These are phyloP conservation scores for Astrothelium macrocarpum DNA, from an alignment of 495 filamentous ascomycete genomes.

Conservation along the genomic window DNA sequence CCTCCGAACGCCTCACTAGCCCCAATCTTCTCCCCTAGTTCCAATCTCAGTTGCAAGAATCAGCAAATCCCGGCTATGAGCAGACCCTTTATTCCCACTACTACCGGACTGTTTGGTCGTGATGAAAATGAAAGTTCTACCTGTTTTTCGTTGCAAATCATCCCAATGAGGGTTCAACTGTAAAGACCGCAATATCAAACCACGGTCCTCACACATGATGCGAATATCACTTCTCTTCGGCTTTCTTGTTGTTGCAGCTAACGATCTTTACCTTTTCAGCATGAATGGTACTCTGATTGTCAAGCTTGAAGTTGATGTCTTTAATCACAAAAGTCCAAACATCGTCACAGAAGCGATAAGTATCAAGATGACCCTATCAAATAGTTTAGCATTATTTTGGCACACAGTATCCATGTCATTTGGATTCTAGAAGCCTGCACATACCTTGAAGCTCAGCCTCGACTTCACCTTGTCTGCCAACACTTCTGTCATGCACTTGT, in stretches of 20 bases:
- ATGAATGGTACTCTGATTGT: slow-evolving; percentile 46
- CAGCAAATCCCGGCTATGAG: no score
- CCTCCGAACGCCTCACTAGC: background rate
- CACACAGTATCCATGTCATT: background rate
- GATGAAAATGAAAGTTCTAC: no score
- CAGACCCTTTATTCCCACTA: no score
- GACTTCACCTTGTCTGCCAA: slow-evolving; percentile 85
- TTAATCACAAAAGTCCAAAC: slow-evolving; percentile 99
- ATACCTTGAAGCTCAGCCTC: slow-evolving; percentile 90
- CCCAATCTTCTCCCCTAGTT: no score
- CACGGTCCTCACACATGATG: background rate
- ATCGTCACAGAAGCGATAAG: slow-evolving; percentile 99
- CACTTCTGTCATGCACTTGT: slow-evolving; percentile 77
- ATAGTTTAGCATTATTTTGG: slow-evolving; percentile 3
- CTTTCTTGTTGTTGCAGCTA: slow-evolving; percentile 46
- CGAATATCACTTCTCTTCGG: background rate
- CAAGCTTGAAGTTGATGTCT: slow-evolving; percentile 94
- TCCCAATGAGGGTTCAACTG: background rate
- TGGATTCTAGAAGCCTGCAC: background rate
- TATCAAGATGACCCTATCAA: slow-evolving; percentile 87
- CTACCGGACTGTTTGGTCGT: no score
- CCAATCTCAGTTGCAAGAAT: no score
- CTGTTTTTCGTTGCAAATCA: no score
- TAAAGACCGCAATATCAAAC: background rate
- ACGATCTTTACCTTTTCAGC: slow-evolving; percentile 86